These are phyloP conservation scores for Graphilbum sp. DNA, from an alignment of 2,329 filamentous ascomycete genomes.

Conservation along the genomic window DNA sequence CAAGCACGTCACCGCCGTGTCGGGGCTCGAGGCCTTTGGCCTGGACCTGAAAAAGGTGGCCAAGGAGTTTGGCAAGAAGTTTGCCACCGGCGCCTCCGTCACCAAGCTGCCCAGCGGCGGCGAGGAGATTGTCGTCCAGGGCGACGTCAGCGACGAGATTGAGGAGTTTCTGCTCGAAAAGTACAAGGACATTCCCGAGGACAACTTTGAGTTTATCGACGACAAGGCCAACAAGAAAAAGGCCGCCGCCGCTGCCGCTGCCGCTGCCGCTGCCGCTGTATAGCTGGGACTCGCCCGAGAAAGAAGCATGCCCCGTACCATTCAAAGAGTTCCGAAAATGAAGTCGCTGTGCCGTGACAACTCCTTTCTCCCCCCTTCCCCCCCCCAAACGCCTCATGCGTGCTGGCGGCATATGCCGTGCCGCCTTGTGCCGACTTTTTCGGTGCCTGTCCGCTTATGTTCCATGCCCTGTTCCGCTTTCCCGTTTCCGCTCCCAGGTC, in stretches of 20 bases:
- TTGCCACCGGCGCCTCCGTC: constrained; percentile 83
- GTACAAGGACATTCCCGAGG: constrained; percentile 80
- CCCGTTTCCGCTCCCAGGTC: too few relatives aligned
- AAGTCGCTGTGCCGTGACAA: too few relatives aligned
- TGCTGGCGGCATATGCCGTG: too few relatives aligned
- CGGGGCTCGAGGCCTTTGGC: constrained; percentile 77
- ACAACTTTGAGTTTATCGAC: constrained; percentile 88
- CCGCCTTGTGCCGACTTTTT: too few relatives aligned
- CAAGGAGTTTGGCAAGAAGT: constrained; percentile 97
- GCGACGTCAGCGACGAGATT: constrained; percentile 89
- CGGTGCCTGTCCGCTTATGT: too few relatives aligned
- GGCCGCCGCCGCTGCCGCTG: constrained; percentile 11
- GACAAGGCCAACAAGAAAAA: constrained; percentile 84
- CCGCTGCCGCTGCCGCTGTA: background rate
- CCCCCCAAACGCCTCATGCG: too few relatives aligned
- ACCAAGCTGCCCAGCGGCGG: constrained; percentile 74
- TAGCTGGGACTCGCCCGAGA: background rate
- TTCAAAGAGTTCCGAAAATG: too few relatives aligned
- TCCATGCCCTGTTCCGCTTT: too few relatives aligned
- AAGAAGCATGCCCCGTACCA: too few relatives aligned
- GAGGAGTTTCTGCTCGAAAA: constrained; percentile 80
- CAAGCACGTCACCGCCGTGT: constrained; percentile 89
- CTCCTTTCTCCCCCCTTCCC: too few relatives aligned
- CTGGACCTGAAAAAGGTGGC: constrained; percentile 84
- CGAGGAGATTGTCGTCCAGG: constrained; percentile 96